Conservation (phyloP, 1,284 basidiomycete genomes). For the Cryptococcus jaspeensis region DNA sequence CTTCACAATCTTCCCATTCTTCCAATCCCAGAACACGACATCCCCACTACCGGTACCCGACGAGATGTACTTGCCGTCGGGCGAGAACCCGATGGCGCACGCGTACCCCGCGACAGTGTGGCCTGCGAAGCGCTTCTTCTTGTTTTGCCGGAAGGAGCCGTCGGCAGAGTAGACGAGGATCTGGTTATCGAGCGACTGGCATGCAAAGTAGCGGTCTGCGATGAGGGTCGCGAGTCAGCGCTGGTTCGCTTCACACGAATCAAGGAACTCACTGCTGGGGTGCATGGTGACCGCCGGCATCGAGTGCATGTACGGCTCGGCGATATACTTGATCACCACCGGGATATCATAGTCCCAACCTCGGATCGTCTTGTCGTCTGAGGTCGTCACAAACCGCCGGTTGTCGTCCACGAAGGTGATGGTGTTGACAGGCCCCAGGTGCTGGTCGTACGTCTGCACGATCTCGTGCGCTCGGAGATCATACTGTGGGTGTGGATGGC, state of each 20-base stretch:
- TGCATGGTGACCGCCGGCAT: conserved; percentile 97
- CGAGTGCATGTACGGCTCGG: conserved; percentile 98
- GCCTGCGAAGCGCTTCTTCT: conserved; percentile 96
- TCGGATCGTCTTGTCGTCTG: conserved; percentile 98
- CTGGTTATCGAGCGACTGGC: conserved; percentile 97
- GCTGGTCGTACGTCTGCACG: conserved; percentile 97
- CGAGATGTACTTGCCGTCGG: conserved; percentile 93
- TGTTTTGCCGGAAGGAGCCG: conserved; percentile 89
- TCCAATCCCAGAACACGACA: conserved; percentile 99
- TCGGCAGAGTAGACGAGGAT: conserved; percentile 96
- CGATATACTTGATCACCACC: conserved; percentile 99
- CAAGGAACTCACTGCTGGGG: conserved; percentile 72
- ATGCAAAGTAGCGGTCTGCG: conserved; percentile 90
- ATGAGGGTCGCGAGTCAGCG: conserved; percentile 10
- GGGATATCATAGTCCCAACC: conserved; percentile 99
- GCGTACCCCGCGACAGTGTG: conserved; percentile 96
- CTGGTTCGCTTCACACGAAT: conserved; percentile 10
- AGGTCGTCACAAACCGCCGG: conserved; percentile 93
- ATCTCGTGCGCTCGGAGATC: conserved; percentile 91
- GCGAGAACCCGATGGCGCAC: conserved; percentile 93
- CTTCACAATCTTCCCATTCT: conserved; percentile 90
- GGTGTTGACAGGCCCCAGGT: conserved; percentile 95
- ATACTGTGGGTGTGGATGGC: conserved; percentile 66
- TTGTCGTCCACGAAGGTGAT: conserved; percentile 98
- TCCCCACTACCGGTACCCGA: conserved; percentile 94